Evolutionary conservation across 345 rosid species (phyloP).

Genomic region (Citrus inodora): DNA sequence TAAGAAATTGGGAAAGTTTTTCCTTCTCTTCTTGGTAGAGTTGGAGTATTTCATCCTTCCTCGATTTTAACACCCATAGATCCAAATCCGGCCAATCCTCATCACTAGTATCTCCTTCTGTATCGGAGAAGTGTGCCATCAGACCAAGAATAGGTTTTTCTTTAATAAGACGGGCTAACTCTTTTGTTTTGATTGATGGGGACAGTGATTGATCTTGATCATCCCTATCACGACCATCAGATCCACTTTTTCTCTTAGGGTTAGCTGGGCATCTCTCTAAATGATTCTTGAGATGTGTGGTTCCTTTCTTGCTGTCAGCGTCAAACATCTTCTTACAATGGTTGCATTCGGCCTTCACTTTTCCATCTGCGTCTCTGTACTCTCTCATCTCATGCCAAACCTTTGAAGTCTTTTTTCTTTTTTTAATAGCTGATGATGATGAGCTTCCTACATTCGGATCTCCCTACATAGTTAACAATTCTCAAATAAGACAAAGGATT

Average conservation of each 20-base stretch:
- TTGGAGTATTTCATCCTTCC: not conserved
- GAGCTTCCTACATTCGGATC: no score
- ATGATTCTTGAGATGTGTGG: not conserved
- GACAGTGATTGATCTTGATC: no score
- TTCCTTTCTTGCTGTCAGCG: not conserved
- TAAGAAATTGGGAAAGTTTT: not conserved
- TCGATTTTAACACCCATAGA: not conserved
- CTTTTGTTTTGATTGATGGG: no score
- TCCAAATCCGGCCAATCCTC: no score
- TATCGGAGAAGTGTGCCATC: not conserved
- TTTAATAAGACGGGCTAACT: not conserved
- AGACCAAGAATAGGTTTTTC: not conserved
- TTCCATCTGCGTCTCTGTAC: no score
- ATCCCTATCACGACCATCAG: not conserved
- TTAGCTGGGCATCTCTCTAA: not conserved
- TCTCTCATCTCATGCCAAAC: no score
- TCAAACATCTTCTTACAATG: not conserved
- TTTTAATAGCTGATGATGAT: no score
- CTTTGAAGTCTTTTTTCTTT: no score
- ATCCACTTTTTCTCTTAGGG: no score
- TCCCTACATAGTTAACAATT: no score
- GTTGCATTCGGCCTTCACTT: rapidly evolving
- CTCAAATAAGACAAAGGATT: no score
- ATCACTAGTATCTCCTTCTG: not conserved
- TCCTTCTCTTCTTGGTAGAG: no score